A percentile compares a stretch with the other conserved stretches of the same genome.
Conservation (phyloP, 345 rosid species). For the Sonneratia alba region DNA sequence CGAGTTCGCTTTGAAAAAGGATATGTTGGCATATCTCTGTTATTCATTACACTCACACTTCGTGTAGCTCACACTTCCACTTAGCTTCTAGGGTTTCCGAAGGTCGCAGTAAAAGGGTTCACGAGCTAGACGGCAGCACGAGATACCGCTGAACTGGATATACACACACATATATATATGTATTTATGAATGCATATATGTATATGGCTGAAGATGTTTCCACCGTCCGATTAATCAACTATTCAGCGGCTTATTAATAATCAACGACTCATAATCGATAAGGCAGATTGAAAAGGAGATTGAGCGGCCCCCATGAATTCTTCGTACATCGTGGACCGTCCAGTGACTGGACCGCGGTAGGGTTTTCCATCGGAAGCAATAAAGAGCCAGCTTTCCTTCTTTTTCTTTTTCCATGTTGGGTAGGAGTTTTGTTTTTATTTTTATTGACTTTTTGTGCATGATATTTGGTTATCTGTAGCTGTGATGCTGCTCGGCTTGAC, state of each 20-base stretch:
- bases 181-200: not conserved
- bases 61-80: not conserved
- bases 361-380: no score
- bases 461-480: not conserved
- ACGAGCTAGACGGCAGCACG: conserved; percentile 1
- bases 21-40: not conserved
- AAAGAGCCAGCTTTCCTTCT: not conserved
- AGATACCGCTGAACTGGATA: not conserved
- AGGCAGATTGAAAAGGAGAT: no score
- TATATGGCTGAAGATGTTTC: no score
- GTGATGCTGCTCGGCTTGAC: not conserved
- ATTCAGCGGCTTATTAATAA: no score
- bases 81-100: not conserved
- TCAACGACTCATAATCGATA: no score
- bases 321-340: no score
- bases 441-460: not conserved
- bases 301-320: no score
- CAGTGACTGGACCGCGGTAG: no score
- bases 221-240: no score
- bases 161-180: not conserved
- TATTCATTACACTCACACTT: not conserved
- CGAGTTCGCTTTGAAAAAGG: no score
- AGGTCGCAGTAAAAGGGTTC: not conserved
- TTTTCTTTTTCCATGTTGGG: not conserved
- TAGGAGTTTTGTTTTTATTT: not conserved